Evolutionary conservation across 2,329 filamentous ascomycete genomes (phyloP).

Genomic region (Lasiodiplodia sp.): DNA sequence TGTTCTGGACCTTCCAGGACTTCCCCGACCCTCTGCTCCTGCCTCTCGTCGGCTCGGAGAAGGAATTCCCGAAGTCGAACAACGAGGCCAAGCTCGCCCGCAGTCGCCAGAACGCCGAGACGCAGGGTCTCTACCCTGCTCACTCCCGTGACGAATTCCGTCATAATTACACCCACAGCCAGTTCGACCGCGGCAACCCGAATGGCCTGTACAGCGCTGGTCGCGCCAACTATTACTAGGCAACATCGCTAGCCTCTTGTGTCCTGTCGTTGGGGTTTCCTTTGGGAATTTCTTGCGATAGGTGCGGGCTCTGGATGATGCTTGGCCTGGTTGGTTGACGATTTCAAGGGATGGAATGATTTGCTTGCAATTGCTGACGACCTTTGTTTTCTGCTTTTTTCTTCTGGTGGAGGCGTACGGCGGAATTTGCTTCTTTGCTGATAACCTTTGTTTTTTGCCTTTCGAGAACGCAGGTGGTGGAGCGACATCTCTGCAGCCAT

Average conservation of each 20-base stretch:
- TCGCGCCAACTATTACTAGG: not conserved
- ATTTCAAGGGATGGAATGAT: not conserved
- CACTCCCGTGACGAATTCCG: slow-evolving; percentile 25
- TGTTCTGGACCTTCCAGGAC: slow-evolving; percentile 59
- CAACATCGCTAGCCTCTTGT: slow-evolving; percentile 17
- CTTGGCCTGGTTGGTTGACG: slow-evolving; percentile 3
- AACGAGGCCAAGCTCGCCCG: slow-evolving; percentile 88
- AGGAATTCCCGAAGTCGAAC: slow-evolving; percentile 78
- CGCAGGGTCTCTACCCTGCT: slow-evolving; percentile 23
- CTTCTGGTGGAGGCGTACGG: not conserved
- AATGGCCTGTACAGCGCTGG: not conserved
- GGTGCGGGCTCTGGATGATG: slow-evolving; percentile 21
- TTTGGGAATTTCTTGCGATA: slow-evolving; percentile 15
- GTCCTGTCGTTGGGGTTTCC: slow-evolving; percentile 18
- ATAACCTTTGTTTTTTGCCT: not conserved
- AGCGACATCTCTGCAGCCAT: not conserved
- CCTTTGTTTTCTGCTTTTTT: not conserved
- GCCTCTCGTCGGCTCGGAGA: slow-evolving; percentile 68
- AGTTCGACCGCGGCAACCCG: slow-evolving; percentile 29
- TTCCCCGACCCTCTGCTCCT: slow-evolving; percentile 42
- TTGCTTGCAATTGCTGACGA: not conserved
- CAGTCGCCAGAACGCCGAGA: slow-evolving; percentile 78
- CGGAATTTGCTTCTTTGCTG: not conserved
- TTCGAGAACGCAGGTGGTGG: not conserved
- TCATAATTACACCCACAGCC: slow-evolving; percentile 3